Percentiles rank a stretch among this genome's conserved stretches.
These are phyloP conservation scores for Pseudodiploospora longispora DNA, from an alignment of 2,329 filamentous ascomycete genomes.

Conservation along the genomic window DNA sequence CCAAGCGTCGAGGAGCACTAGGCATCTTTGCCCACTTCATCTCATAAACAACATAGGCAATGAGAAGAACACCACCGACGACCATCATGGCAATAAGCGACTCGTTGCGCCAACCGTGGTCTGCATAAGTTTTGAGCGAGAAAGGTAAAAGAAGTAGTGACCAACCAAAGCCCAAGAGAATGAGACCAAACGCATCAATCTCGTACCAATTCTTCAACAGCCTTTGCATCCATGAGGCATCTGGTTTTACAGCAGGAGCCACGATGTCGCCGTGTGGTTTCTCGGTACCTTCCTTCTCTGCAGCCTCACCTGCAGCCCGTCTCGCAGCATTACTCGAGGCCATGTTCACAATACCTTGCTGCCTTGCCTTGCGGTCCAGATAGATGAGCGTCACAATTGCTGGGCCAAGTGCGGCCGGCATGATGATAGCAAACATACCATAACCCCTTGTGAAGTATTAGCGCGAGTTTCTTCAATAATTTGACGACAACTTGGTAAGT, in stretches of 20 bases:
- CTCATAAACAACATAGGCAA: slow-evolving; percentile 40
- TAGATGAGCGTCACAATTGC: slow-evolving; percentile 43
- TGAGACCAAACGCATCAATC: slow-evolving; percentile 28
- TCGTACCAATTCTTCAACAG: slow-evolving; percentile 33
- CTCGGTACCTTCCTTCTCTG: slow-evolving; percentile 10
- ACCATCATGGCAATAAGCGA: slow-evolving; percentile 35
- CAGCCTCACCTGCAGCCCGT: slow-evolving; percentile 17
- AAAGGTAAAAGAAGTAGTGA: slow-evolving; percentile 61
- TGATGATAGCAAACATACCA: slow-evolving; percentile 52
- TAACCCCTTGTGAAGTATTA: slow-evolving; percentile 40
- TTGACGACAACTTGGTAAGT: not conserved
- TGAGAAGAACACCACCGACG: slow-evolving; percentile 30
- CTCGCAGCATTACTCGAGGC: slow-evolving; percentile 26
- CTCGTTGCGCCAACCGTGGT: slow-evolving; percentile 31
- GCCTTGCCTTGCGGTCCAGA: slow-evolving; percentile 50
- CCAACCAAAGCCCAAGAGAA: slow-evolving; percentile 40
- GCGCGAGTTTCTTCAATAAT: not conserved
- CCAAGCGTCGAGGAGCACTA: slow-evolving; percentile 16
- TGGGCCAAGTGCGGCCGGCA: slow-evolving; percentile 47
- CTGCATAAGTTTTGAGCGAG: slow-evolving; percentile 40
- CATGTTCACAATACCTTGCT: slow-evolving; percentile 35
- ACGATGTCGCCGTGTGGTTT: slow-evolving; percentile 13
- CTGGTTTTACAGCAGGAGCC: slow-evolving; percentile 10
- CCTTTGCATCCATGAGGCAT: slow-evolving; percentile 15
- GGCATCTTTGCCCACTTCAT: slow-evolving; percentile 19